A percentile compares a stretch with the other conserved stretches of the same genome.
Evolutionary conservation across 495 filamentous ascomycete genomes (phyloP).

Genomic region (Neurospora africana): DNA sequence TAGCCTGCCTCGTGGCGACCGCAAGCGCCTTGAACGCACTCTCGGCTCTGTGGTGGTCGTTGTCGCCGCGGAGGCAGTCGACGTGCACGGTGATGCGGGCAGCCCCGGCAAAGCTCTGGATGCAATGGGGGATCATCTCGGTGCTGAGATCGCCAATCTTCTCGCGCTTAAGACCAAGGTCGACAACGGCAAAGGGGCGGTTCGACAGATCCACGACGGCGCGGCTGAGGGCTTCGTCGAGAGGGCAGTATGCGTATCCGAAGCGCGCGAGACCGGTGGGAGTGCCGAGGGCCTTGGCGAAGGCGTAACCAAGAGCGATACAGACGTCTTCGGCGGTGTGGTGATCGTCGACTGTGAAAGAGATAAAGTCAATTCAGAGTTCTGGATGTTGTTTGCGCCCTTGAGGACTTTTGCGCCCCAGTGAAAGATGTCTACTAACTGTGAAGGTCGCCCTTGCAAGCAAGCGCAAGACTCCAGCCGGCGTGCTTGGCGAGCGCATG

Average conservation of each 20-base stretch:
- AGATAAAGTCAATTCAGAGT: neutral
- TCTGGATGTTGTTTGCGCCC: neutral
- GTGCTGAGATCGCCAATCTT: constrained; percentile 86
- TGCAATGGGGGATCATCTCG: constrained; percentile 95
- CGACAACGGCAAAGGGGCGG: constrained; percentile 72
- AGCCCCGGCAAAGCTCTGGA: constrained; percentile 85
- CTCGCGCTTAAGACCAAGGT: constrained; percentile 74
- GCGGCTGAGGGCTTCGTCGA: constrained; percentile 89
- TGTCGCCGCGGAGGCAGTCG: constrained; percentile 74
- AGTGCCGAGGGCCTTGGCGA: constrained; percentile 63
- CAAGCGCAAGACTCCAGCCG: constrained; percentile 77
- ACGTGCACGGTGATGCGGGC: constrained; percentile 91
- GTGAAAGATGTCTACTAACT: constrained; percentile 43
- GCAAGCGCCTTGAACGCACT: constrained; percentile 96
- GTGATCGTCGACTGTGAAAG: constrained; percentile 79
- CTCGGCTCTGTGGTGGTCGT: constrained; percentile 95
- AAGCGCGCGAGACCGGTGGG: constrained; percentile 78
- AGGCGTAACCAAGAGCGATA: constrained; percentile 78
- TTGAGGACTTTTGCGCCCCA: neutral
- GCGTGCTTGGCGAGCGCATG: constrained; percentile 93
- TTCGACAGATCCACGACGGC: constrained; percentile 92
- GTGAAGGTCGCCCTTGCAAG: constrained; percentile 79
- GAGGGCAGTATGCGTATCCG: constrained; percentile 79
- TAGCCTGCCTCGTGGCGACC: constrained; percentile 69
- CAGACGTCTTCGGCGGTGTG: constrained; percentile 95